These are phyloP conservation scores for Penicillium sp. DNA, from an alignment of 2,329 filamentous ascomycete species.

Conservation along the genomic window DNA sequence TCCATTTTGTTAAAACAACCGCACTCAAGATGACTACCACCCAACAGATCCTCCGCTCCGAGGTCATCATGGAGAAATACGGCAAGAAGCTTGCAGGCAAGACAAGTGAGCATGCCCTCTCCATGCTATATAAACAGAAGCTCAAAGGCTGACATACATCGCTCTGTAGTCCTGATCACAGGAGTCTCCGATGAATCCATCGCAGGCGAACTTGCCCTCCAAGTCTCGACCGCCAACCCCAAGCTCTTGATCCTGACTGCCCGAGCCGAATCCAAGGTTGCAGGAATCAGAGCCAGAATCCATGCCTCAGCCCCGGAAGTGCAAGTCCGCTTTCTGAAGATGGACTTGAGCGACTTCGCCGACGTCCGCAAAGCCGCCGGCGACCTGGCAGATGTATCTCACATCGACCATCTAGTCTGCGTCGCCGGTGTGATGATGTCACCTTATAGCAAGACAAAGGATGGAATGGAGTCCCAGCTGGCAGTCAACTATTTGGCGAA, in stretches of 20 bases:
- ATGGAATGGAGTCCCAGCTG: conserved; percentile 40
- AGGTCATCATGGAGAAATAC: conserved; percentile 20
- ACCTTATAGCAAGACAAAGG: conserved; percentile 19
- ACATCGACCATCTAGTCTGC: conserved; percentile 21
- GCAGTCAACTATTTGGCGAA: conserved; percentile 52
- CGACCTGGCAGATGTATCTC: conserved; percentile 14
- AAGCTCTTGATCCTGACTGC: conserved; percentile 22
- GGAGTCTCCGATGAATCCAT: conserved; percentile 24
- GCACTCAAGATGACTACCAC: conserved; percentile 10
- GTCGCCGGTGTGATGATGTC: conserved; percentile 23
- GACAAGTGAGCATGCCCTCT: conserved; percentile 10
- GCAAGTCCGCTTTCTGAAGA: conserved; percentile 19
- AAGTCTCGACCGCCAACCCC: conserved; percentile 20
- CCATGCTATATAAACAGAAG: too few species aligned
- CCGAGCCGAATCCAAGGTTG: conserved; percentile 18
- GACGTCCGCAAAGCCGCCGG: conserved; percentile 13
- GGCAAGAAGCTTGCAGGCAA: conserved; percentile 19
- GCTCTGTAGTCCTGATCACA: conserved; percentile 22
- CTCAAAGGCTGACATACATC: background rate
- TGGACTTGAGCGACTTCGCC: conserved; percentile 18
- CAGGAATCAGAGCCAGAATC: conserved; percentile 18
- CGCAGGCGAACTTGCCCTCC: conserved; percentile 24
- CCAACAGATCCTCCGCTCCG: conserved; percentile 18
- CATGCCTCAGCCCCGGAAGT: conserved; percentile 17
- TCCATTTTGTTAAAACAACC: background rate